phyloP scores from a whole-genome alignment of 805 yeast species.

The Pichia paraexigua region DNA sequence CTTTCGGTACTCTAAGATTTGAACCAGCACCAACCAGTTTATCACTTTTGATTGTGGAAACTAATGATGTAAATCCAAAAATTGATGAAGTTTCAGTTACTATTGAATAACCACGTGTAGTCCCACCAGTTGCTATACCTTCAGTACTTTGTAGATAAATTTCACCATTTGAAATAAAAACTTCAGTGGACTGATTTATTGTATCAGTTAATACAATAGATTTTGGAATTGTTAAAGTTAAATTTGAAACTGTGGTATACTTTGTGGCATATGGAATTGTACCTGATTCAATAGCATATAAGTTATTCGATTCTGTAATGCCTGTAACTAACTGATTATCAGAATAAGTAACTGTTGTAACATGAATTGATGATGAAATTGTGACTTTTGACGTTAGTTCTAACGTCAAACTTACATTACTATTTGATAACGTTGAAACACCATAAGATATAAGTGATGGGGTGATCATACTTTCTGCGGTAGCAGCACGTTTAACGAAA shows the following conservation, averaged over 20 bases:
- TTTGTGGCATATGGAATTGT: slow-evolving; percentile 26
- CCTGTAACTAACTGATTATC: slow-evolving; percentile 1
- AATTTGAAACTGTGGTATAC: slow-evolving; percentile 17
- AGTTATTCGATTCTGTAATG: not conserved
- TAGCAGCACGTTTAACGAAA: not conserved
- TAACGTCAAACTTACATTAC: not conserved
- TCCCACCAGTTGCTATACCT: not conserved
- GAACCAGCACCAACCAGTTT: slow-evolving; percentile 2
- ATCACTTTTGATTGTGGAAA: not conserved
- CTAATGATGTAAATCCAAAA: slow-evolving; percentile 11
- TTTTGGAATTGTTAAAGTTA: slow-evolving; percentile 24
- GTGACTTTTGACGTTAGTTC: not conserved
- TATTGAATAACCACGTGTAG: not conserved
- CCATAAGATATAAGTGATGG: not conserved
- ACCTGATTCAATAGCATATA: slow-evolving; percentile 22
- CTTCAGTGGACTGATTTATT: slow-evolving; percentile 10
- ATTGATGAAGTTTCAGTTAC: slow-evolving; percentile 4
- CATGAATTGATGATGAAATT: not conserved
- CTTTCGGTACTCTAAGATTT: not conserved
- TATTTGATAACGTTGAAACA: not conserved
- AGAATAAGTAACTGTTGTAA: not conserved
- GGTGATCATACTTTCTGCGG: not conserved
- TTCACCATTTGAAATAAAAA: slow-evolving; percentile 26
- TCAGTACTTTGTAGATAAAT: slow-evolving; percentile 16
- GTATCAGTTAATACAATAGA: slow-evolving; percentile 13